Evolutionary conservation across 495 filamentous ascomycete species (phyloP), one percentile per base, ranked within the genome.

Genomic region (Podospora fimiseda): DNA sequence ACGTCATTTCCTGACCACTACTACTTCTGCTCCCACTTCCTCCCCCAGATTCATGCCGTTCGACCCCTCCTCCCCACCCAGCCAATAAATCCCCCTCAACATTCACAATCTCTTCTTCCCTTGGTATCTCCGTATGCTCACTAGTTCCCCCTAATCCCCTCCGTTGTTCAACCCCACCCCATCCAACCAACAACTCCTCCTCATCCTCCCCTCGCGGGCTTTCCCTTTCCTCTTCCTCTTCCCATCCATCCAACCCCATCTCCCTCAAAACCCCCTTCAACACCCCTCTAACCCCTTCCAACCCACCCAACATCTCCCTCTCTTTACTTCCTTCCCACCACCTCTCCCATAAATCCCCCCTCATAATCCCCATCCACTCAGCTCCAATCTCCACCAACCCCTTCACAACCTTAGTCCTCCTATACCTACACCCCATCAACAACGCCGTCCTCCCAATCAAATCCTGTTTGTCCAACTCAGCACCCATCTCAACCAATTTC

Each of bases 351-450:
- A 47, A 3, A 8, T 14, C 6, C 15, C n/a, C 7, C 14, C 19
- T 24, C 22, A 47, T 14, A 2, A 24, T 8, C 21, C 44, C 23
- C 1, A 9, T 3, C 19, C 14, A 14, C 6, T 47, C 44, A 4
- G 44, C 44, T 23, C 44, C 44, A 2, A 24, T 15, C 11, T 23
- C 21, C 21, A 47, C 13, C 44, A 47, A 15, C 21, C 20, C 21
- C 21, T 24, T 5, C 2, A 47, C 13, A 0, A 22, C 9, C 9
- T 47, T 23, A 13, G 14, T 11, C 9, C 33, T 23, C 9, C 21
- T 47, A 37, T 27, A 56, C 47, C 53, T 22, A 2, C 39, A 47
- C 1, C 47, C 53, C 53, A 56, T 51, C 40, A 51, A 48, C 27
- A 56, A 30, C 6, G 53, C 39, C 24, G 53, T 50, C 19, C 53